Percentiles rank a stretch among this genome's conserved stretches.
These are phyloP conservation scores for Volvox africanus DNA, from an alignment of 139 green algal species.

Conservation along the genomic window DNA sequence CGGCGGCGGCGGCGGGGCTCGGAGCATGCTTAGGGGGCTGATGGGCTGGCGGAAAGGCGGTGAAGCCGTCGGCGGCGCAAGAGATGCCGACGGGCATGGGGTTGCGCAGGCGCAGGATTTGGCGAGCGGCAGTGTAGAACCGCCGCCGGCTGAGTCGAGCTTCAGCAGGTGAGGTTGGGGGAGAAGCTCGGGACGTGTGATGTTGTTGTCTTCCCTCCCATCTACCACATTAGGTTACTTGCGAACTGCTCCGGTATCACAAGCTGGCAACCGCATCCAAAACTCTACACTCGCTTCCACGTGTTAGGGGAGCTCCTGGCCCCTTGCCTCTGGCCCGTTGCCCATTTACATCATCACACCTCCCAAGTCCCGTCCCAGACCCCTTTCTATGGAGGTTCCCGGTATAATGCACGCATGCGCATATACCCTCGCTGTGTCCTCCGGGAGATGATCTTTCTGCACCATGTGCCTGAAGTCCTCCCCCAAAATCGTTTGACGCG, in stretches of 20 bases:
- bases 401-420: too few relatives aligned
- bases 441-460: too few relatives aligned
- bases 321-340: not conserved
- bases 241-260: not conserved
- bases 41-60: not conserved
- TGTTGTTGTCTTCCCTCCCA: not conserved
- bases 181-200: not conserved
- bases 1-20: not conserved
- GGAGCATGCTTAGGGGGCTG: not conserved
- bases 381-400: too few relatives aligned
- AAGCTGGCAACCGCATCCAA: not conserved
- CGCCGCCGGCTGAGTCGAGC: not conserved
- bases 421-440: too few relatives aligned
- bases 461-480: too few relatives aligned
- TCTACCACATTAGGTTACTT: not conserved
- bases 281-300: not conserved
- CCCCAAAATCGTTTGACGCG: too few relatives aligned
- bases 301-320: not conserved
- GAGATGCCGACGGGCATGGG: not conserved
- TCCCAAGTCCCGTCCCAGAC: too few relatives aligned
- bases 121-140: not conserved
- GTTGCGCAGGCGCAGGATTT: not conserved
- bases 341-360: too few relatives aligned
- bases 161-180: slow-evolving; percentile 25
- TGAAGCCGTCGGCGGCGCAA: not conserved